These are phyloP conservation scores for Isoetes taiwanensis DNA, from an alignment of 75 land plant genomes.

Conservation along the genomic window DNA sequence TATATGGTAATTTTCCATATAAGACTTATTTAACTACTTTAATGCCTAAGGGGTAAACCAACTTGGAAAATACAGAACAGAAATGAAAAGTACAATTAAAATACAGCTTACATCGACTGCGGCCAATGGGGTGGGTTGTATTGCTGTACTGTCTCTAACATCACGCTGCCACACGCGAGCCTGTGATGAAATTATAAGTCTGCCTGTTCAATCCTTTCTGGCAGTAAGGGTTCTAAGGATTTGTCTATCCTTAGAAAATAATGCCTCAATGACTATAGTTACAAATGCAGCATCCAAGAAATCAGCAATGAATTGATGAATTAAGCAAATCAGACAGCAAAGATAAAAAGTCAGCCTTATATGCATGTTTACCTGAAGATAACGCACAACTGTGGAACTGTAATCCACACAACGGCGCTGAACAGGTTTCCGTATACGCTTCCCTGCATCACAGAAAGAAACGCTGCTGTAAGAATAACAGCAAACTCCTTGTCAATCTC, in stretches of 20 bases:
- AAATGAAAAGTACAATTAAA: neutral
- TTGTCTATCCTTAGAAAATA: no score
- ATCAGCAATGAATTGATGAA: no score
- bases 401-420: conserved; percentile 95
- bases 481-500: no score
- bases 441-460: conserved; percentile 44
- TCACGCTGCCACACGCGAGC: conserved; percentile 87
- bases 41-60: no score
- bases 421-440: conserved; percentile 73
- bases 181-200: conserved; percentile 23
- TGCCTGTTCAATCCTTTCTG: neutral
- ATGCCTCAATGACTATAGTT: no score
- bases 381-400: conserved; percentile 85
- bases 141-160: conserved; percentile 52
- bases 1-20: no score
- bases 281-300: no score
- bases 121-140: conserved; percentile 69
- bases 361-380: conserved; percentile 70
- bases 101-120: conserved; percentile 42
- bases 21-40: no score
- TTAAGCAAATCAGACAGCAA: neutral
- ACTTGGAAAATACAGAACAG: no score
- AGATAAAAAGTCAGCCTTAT: no score
- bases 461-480: neutral
- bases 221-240: neutral